These are phyloP conservation scores for Colletotrichum magnum DNA, from an alignment of 2,329 filamentous ascomycete genomes.

Conservation along the genomic window DNA sequence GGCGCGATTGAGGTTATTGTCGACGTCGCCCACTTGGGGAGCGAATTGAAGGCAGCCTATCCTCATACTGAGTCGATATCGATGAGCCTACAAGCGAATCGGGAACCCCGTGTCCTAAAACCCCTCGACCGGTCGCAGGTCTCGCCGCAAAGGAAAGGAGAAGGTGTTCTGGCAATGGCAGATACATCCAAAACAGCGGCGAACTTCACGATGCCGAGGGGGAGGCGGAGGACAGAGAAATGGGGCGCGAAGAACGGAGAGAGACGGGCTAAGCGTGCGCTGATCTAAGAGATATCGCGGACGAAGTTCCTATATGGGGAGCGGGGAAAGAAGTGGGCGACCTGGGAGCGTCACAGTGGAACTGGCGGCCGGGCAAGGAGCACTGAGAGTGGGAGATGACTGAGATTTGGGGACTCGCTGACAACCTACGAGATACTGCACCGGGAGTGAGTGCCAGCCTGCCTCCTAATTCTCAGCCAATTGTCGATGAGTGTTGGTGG, in stretches of 20 bases:
- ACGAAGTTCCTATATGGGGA: no score
- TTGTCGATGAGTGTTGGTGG: no score
- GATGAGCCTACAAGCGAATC: not conserved
- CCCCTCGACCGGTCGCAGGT: constrained; percentile 14
- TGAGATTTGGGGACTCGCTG: no score
- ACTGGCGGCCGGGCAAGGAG: no score
- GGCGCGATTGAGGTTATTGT: constrained; percentile 79
- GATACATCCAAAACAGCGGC: constrained; percentile 7
- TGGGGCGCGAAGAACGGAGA: no score
- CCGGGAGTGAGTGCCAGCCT: no score
- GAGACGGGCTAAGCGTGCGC: not conserved
- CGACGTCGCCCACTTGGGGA: constrained; percentile 77
- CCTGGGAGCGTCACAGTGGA: no score
- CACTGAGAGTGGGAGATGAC: no score
- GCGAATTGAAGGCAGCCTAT: constrained; percentile 81
- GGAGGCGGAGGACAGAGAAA: not conserved
- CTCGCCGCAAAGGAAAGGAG: not conserved
- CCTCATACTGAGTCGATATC: constrained; percentile 63
- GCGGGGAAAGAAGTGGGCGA: no score
- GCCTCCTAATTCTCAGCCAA: no score
- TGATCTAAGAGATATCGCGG: not conserved
- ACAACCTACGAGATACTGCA: no score
- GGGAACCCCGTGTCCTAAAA: not conserved
- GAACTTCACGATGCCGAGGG: not conserved
- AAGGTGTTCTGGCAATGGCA: not conserved